Evolutionary conservation across 2,329 filamentous ascomycete genomes (phyloP).

Genomic region (Knufia petricola): DNA sequence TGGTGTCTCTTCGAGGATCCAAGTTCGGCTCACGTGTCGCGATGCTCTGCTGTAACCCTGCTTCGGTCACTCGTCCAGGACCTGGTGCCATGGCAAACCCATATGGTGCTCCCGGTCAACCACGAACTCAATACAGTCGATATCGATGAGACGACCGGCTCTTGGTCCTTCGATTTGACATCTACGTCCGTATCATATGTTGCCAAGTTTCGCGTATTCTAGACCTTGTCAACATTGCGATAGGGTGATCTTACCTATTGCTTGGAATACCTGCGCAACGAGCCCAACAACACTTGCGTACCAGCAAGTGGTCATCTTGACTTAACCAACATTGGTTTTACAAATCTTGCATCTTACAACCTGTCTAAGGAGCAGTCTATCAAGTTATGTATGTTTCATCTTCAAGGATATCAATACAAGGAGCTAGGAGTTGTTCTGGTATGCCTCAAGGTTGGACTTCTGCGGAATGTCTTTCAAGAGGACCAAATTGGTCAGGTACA

Average conservation of each 20-base stretch:
- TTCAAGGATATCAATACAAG: conserved; percentile 4
- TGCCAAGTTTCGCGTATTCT: conserved; percentile 21
- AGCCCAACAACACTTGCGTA: conserved; percentile 5
- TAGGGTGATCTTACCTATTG: conserved; percentile 17
- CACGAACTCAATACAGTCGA: conserved; percentile 40
- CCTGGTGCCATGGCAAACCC: conserved; percentile 60
- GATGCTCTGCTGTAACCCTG: conserved; percentile 97
- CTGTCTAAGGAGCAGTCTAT: conserved; percentile 6
- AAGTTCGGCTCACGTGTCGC: conserved; percentile 98
- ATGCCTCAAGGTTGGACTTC: background rate
- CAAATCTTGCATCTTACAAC: conserved; percentile 15
- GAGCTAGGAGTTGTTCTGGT: conserved; percentile 6
- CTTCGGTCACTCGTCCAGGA: conserved; percentile 76
- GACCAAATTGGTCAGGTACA: background rate
- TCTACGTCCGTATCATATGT: conserved; percentile 22
- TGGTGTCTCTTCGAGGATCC: conserved; percentile 95
- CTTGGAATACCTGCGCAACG: conserved; percentile 23
- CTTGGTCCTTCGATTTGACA: conserved; percentile 14
- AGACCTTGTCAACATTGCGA: conserved; percentile 18
- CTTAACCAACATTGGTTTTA: conserved; percentile 11
- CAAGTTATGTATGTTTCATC: conserved; percentile 5
- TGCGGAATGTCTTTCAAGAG: background rate
- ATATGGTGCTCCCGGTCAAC: conserved; percentile 46
- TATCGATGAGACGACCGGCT: conserved; percentile 26
- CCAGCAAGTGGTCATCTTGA: conserved; percentile 6